A percentile compares a stretch with the other conserved stretches of the same genome.
phyloP scores from a whole-genome alignment of 2,329 filamentous ascomycete species.

The Fusarium domesticum region DNA sequence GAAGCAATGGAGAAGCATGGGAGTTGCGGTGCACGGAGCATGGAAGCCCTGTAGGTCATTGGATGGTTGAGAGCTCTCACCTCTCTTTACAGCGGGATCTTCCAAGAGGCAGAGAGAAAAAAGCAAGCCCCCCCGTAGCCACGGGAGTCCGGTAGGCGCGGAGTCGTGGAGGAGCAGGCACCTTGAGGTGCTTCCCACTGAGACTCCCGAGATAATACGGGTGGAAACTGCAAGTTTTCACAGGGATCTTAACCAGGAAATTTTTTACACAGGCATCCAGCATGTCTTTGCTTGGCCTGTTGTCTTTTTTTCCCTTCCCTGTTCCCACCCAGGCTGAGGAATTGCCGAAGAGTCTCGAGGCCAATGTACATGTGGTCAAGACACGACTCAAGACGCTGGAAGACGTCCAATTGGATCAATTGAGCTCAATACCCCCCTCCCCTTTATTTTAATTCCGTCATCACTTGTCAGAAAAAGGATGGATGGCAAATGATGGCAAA shows the following conservation, averaged over 20 bases:
- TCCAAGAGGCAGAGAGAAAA: background rate
- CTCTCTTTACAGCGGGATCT: background rate
- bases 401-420: background rate
- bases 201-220: too few species aligned
- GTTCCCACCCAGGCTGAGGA: too few species aligned
- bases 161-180: background rate
- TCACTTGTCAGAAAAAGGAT: background rate
- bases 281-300: too few species aligned
- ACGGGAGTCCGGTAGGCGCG: background rate
- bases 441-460: background rate
- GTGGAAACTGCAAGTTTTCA: too few species aligned
- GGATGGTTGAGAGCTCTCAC: background rate
- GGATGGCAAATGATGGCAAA: background rate
- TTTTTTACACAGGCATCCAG: too few species aligned
- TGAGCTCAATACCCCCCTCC: background rate
- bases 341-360: too few species aligned
- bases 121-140: background rate
- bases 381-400: too few species aligned
- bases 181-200: background rate
- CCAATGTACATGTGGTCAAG: background rate
- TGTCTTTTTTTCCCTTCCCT: too few species aligned
- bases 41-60: background rate
- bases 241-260: too few species aligned
- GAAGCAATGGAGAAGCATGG: conserved; percentile 8
- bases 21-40: conserved; percentile 3